phyloP scores from a whole-genome alignment of 352 stramenopile species.

The Phytopythium montanum region DNA sequence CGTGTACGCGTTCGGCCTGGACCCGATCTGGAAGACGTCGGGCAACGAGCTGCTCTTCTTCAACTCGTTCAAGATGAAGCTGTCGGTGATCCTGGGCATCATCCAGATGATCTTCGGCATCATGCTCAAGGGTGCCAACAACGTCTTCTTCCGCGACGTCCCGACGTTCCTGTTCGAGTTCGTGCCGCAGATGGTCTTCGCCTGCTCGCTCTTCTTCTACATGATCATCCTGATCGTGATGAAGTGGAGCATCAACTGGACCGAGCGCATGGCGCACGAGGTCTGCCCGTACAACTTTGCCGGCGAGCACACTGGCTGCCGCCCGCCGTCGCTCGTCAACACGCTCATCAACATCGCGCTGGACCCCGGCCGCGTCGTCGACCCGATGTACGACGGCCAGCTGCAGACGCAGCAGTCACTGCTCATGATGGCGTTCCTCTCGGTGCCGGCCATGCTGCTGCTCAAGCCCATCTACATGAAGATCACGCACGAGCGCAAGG shows the following conservation, averaged over 20 bases:
- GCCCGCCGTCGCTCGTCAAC: conserved; percentile 97
- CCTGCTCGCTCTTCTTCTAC: conserved; percentile 97
- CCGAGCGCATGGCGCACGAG: conserved; percentile 89
- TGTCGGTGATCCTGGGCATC: conserved; percentile 98
- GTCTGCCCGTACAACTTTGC: conserved; percentile 95
- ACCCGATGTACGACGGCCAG: conserved; percentile 96
- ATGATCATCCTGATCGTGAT: conserved; percentile 99
- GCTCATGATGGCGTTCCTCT: conserved; percentile 93
- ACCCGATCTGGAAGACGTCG: conserved; percentile 98
- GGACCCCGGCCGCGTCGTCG: conserved; percentile 89
- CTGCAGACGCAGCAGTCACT: conserved; percentile 87
- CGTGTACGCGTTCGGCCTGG: conserved; percentile 97
- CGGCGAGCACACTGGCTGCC: conserved; percentile 92
- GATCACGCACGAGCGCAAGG: conserved; percentile 60
- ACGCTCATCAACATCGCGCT: conserved; percentile 99
- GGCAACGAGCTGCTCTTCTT: conserved; percentile 99
- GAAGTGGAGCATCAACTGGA: conserved; percentile 99
- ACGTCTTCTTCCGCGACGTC: conserved; percentile 95
- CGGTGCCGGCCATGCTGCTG: conserved; percentile 95
- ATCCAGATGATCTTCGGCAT: conserved; percentile 99
- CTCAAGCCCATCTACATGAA: conserved; percentile 94
- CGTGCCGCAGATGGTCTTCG: conserved; percentile 96
- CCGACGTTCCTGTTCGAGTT: conserved; percentile 98
- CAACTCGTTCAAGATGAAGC: conserved; percentile 99
- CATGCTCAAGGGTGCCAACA: conserved; percentile 95